A percentile compares a stretch with the other conserved stretches of the same genome.
phyloP scores from a whole-genome alignment of 2,329 filamentous ascomycete species.

The Penicillium sp. region DNA sequence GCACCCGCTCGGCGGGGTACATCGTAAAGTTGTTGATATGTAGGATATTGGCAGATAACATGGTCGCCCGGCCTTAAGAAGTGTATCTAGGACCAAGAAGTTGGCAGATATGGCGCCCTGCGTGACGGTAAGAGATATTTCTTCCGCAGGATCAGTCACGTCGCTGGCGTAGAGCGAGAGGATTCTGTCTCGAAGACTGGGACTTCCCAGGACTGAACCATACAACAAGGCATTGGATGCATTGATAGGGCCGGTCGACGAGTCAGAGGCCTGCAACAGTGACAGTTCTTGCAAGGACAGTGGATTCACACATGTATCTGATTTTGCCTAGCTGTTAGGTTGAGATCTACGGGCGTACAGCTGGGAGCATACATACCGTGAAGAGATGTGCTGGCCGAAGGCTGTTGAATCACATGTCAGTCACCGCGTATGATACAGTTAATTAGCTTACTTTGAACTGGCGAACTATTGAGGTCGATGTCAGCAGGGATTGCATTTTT shows the following conservation, averaged over 20 bases:
- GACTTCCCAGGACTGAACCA: constrained; percentile 1
- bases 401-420: background rate
- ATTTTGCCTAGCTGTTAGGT: background rate
- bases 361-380: constrained; percentile 1
- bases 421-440: background rate
- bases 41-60: constrained; percentile 12
- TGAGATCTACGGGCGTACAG: no score
- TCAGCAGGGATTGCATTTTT: background rate
- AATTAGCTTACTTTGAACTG: constrained; percentile 5
- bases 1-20: constrained; percentile 6
- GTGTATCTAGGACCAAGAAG: constrained; percentile 6
- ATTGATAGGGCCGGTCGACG: background rate
- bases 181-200: constrained; percentile 1
- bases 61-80: constrained; percentile 9
- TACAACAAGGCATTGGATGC: background rate
- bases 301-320: constrained; percentile 13
- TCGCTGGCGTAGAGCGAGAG: constrained; percentile 5
- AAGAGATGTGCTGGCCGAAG: background rate
- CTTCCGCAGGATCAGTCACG: background rate
- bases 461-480: constrained; percentile 1
- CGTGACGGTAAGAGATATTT: constrained; percentile 2
- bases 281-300: constrained; percentile 8
- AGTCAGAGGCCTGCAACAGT: background rate
- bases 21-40: constrained; percentile 11
- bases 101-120: constrained; percentile 10